A percentile compares a stretch with the other conserved stretches of the same genome.
phyloP scores from a whole-genome alignment of 495 filamentous ascomycete genomes.

The Hyphodiscus hymeniophilus region DNA sequence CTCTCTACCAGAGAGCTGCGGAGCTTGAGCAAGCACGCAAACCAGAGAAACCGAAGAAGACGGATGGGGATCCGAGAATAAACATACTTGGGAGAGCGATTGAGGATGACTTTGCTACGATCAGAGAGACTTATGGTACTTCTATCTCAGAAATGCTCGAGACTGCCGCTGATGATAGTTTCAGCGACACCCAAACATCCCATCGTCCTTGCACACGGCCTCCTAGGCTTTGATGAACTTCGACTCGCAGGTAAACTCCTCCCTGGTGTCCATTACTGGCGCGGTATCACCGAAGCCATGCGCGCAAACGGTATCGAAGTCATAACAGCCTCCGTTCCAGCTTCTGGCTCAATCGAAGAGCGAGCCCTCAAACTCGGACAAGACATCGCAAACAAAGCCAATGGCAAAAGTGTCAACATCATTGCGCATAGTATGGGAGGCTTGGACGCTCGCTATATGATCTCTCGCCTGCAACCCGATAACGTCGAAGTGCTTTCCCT shows the following conservation, averaged over 20 bases:
- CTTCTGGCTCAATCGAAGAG: slow-evolving; percentile 70
- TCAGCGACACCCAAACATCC: slow-evolving; percentile 58
- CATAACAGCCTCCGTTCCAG: slow-evolving; percentile 72
- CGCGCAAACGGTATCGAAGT: slow-evolving; percentile 65
- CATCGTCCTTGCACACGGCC: slow-evolving; percentile 79
- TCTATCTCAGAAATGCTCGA: neutral
- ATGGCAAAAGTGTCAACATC: slow-evolving; percentile 75
- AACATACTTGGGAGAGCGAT: slow-evolving; percentile 59
- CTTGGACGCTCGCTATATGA: slow-evolving; percentile 88
- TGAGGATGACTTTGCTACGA: slow-evolving; percentile 64
- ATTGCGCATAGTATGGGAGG: slow-evolving; percentile 74
- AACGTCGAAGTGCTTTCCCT: slow-evolving; percentile 53
- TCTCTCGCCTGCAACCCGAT: slow-evolving; percentile 63
- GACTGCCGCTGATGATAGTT: neutral
- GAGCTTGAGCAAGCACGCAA: too few relatives aligned
- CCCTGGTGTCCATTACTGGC: slow-evolving; percentile 84
- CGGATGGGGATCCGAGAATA: slow-evolving; percentile 47
- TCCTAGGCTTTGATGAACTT: slow-evolving; percentile 85
- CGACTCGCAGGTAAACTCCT: slow-evolving; percentile 60
- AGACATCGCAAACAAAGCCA: slow-evolving; percentile 56
- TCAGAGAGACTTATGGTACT: slow-evolving; percentile 64
- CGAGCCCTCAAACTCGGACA: slow-evolving; percentile 58
- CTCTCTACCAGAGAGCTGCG: neutral
- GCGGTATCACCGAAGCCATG: slow-evolving; percentile 77
- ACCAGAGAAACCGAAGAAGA: slow-evolving; percentile 23